A percentile compares a stretch with the other conserved stretches of the same genome.
These are phyloP conservation scores for Komagataella pastoris DNA, from an alignment of 805 yeast species.

Conservation along the genomic window DNA sequence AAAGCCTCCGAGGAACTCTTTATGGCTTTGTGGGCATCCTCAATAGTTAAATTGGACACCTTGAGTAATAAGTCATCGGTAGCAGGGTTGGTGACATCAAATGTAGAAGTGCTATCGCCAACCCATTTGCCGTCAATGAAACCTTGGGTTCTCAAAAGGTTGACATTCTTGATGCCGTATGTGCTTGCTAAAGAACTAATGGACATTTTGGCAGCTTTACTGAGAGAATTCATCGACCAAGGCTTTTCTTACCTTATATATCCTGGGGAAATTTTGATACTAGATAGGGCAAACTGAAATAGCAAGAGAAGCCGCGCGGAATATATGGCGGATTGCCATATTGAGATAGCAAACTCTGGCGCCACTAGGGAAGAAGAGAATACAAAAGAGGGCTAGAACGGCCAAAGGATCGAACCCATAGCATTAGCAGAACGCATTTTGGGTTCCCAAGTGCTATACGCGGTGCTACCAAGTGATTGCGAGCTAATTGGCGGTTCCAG, in stretches of 20 bases:
- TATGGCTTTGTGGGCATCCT: slow-evolving; percentile 40
- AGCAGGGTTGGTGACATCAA: slow-evolving; percentile 71
- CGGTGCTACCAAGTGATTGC: no score
- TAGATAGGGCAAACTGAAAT: neutral
- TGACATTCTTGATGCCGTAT: slow-evolving; percentile 26
- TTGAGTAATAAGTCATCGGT: slow-evolving; percentile 33
- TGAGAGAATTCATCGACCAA: neutral
- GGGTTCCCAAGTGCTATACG: no score
- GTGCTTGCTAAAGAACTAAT: slow-evolving; percentile 15
- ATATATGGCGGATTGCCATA: neutral
- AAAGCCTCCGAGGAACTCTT: slow-evolving; percentile 41
- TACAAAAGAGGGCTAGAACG: neutral
- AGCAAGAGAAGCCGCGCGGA: neutral
- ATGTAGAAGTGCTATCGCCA: slow-evolving; percentile 28
- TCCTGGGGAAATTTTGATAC: neutral
- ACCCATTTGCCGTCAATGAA: slow-evolving; percentile 66
- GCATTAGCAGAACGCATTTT: neutral
- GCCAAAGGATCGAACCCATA: neutral
- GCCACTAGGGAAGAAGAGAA: neutral
- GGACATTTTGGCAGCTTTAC: neutral
- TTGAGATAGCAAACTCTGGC: neutral
- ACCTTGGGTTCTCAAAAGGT: slow-evolving; percentile 46
- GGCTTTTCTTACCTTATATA: neutral
- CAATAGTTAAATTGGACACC: slow-evolving; percentile 40
- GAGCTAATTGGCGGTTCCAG: no score